phyloP scores from a whole-genome alignment of 2,329 filamentous ascomycete genomes.

The Microcyclospora pomicola region DNA sequence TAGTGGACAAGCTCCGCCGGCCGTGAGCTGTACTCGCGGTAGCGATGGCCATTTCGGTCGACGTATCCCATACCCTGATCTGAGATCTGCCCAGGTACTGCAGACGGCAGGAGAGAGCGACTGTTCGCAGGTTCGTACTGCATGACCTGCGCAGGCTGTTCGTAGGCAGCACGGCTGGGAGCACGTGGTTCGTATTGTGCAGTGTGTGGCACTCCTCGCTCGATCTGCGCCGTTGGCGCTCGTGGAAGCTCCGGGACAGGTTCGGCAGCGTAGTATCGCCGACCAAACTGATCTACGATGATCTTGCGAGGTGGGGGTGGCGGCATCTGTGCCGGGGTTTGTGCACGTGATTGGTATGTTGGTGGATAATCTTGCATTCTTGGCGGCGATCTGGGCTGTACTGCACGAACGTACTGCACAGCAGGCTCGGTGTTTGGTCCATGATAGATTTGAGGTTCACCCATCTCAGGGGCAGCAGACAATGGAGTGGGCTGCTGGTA shows the following conservation, averaged over 20 bases:
- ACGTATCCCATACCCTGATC: slow-evolving; percentile 15
- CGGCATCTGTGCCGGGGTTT: slow-evolving; percentile 30
- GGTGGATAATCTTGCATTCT: slow-evolving; percentile 15
- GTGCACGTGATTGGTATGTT: slow-evolving; percentile 25
- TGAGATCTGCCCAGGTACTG: slow-evolving; percentile 9
- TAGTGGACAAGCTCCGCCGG: slow-evolving; percentile 12
- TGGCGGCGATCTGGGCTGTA: slow-evolving; percentile 28
- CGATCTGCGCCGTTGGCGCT: slow-evolving; percentile 37
- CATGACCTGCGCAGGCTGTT: slow-evolving; percentile 17
- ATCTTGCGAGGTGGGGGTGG: slow-evolving; percentile 43
- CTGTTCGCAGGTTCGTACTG: slow-evolving; percentile 33
- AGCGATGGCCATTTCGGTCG: slow-evolving; percentile 14
- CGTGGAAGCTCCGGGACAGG: slow-evolving; percentile 23
- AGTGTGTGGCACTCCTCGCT: slow-evolving; percentile 24
- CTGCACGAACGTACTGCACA: slow-evolving; percentile 24
- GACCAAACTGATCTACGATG: slow-evolving; percentile 69
- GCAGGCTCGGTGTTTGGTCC: slow-evolving; percentile 21
- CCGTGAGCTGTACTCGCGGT: slow-evolving; percentile 11
- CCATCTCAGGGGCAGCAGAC: slow-evolving; percentile 14
- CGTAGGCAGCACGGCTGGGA: slow-evolving; percentile 28
- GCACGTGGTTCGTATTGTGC: slow-evolving; percentile 44
- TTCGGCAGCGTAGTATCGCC: slow-evolving; percentile 55
- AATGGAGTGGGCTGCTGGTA: slow-evolving; percentile 23
- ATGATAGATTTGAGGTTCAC: slow-evolving; percentile 14
- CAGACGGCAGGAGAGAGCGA: slow-evolving; percentile 14